Percentiles rank a stretch among this genome's conserved stretches.
These are phyloP conservation scores for Exophiala aquamarina DNA, from an alignment of 2,329 filamentous ascomycete species.

Conservation along the genomic window DNA sequence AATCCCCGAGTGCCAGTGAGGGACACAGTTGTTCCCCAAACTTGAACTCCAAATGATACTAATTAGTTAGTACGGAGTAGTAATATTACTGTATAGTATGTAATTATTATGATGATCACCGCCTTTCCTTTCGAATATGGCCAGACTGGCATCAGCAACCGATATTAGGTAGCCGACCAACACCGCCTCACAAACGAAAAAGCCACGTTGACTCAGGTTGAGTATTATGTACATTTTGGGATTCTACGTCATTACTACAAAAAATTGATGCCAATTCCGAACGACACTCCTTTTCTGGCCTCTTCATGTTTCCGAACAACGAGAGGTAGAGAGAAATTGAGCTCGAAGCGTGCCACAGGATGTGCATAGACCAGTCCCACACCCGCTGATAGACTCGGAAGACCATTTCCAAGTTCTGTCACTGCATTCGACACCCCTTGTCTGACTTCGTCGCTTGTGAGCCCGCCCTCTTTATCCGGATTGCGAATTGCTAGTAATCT, in stretches of 20 bases:
- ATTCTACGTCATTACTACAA: constrained; percentile 55
- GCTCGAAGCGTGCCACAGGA: constrained; percentile 86
- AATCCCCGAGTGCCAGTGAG: too few species aligned
- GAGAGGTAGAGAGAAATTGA: constrained; percentile 91
- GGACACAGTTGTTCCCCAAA: too few species aligned
- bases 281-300: constrained; percentile 83
- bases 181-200: neutral
- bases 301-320: constrained; percentile 81
- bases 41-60: too few species aligned
- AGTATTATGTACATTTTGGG: constrained; percentile 21
- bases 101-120: too few species aligned
- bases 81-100: too few species aligned
- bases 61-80: too few species aligned
- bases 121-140: too few species aligned
- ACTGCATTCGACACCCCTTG: constrained; percentile 58
- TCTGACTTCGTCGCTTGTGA: constrained; percentile 48
- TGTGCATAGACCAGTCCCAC: constrained; percentile 93
- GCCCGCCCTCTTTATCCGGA: constrained; percentile 46
- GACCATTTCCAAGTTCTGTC: constrained; percentile 67
- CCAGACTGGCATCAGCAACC: too few species aligned
- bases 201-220: constrained; percentile 25
- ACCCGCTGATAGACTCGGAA: constrained; percentile 83
- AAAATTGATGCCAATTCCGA: constrained; percentile 97
- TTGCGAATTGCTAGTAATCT: constrained; percentile 74
- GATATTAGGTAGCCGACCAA: too few species aligned